Percentiles rank a stretch among this genome's conserved stretches.
Conservation (phyloP, 2,329 filamentous ascomycete genomes). For the Diplocarpon rosae region DNA sequence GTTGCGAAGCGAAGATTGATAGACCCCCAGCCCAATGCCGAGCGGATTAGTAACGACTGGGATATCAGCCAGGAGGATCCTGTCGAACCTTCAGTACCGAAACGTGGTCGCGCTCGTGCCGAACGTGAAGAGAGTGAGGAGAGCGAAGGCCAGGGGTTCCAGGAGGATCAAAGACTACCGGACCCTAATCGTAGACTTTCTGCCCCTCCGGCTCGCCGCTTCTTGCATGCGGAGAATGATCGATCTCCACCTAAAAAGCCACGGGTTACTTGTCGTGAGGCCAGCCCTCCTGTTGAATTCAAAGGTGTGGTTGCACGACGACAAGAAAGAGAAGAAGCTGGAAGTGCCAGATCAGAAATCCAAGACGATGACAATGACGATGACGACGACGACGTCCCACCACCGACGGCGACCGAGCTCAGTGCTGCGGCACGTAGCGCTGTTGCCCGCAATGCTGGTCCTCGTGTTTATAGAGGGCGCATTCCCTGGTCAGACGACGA, state of each 20-base stretch:
- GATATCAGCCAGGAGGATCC: constrained; percentile 10
- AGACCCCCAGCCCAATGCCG: constrained; percentile 15
- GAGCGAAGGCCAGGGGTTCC: constrained; percentile 19
- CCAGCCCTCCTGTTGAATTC: neutral
- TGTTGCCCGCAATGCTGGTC: neutral
- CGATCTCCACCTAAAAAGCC: constrained; percentile 4
- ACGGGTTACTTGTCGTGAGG: neutral
- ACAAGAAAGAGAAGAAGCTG: neutral
- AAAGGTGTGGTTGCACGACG: constrained; percentile 13
- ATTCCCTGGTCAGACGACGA: constrained; percentile 31
- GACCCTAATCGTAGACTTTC: constrained; percentile 11
- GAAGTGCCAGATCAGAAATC: constrained; percentile 2
- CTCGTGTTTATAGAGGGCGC: constrained; percentile 5
- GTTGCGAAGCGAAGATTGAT: constrained; percentile 9
- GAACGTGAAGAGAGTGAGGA: constrained; percentile 8
- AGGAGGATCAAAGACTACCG: constrained; percentile 15
- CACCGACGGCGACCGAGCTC: constrained; percentile 8
- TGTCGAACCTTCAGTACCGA: constrained; percentile 1
- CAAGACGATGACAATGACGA: neutral
- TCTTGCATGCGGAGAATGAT: neutral
- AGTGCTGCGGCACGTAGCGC: constrained; percentile 3
- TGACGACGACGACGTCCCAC: constrained; percentile 4
- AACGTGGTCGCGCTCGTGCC: neutral
- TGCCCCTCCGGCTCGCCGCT: neutral
- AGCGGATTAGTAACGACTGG: constrained; percentile 10